Evolutionary conservation across 1,139 yeast species (phyloP).

Genomic region (Geotrichum fermentans): DNA sequence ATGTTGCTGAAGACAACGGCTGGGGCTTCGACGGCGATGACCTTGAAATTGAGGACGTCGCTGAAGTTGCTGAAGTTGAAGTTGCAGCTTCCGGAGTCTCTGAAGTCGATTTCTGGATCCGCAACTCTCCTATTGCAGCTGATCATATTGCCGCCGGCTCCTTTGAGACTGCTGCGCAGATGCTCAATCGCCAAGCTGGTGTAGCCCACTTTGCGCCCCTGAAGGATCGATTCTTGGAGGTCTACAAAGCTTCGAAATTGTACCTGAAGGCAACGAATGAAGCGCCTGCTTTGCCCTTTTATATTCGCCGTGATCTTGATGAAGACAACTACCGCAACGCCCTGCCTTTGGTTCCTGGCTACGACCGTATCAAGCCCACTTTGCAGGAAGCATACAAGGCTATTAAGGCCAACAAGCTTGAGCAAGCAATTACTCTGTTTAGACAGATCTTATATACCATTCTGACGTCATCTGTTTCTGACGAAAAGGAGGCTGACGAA

Average conservation of each 20-base stretch:
- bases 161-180: constrained; percentile 90
- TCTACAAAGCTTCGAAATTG: constrained; percentile 73
- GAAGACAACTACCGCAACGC: constrained; percentile 36
- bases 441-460: constrained; percentile 74
- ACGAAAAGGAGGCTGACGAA: constrained; percentile 69
- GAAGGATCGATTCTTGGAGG: constrained; percentile 73
- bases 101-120: constrained; percentile 78
- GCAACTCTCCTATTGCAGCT: constrained; percentile 86
- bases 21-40: constrained; percentile 46
- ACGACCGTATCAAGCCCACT: constrained; percentile 50
- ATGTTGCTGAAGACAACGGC: constrained; percentile 26
- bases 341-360: constrained; percentile 72
- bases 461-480: constrained; percentile 64
- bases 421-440: constrained; percentile 73
- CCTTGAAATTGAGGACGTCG: constrained; percentile 57
- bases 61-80: constrained; percentile 35
- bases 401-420: constrained; percentile 79
- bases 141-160: constrained; percentile 95
- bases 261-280: constrained; percentile 71
- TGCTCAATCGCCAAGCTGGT: constrained; percentile 85
- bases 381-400: constrained; percentile 73
- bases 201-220: constrained; percentile 82
- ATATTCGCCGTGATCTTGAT: constrained; percentile 60
- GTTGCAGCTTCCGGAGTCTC: constrained; percentile 42
- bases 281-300: constrained; percentile 64